Evolutionary conservation across 1,284 basidiomycete species (phyloP), one percentile per base, ranked within the genome.

Genomic region (Ustilago sp.): DNA sequence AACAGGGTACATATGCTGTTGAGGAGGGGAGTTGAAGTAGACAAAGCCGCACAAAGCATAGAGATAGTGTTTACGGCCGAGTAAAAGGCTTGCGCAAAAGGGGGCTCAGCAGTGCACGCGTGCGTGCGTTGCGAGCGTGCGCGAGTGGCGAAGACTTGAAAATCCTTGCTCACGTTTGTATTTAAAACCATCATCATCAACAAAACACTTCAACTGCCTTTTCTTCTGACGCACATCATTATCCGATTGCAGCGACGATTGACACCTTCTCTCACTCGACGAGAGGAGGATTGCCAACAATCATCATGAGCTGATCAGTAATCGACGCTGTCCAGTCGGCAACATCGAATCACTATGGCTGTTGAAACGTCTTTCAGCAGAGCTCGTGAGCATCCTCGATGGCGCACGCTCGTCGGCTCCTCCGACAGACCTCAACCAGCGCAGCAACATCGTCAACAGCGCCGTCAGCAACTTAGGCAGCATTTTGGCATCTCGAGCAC

Each of bases 381-480:
- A 19, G 70, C 61, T 32, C 61, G 70, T 36, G 61, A 73, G n/a
- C 70, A 73, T 61, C 61, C 65, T 43, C 70, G 70, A 28, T 73
- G 70, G 70, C 47, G 19, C 11, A 61, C 57, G 19, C 70, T 73
- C 54, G 61, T 73, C 45, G 53, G 63, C 8, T 8, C 13, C 0
- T 17, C 57, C 19, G 35, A 35, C 28, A 28, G 23, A 55, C 1
- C 43, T 38, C 23, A 15, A 47, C 39, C 12, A 32, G 23, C 52
- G 35, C 56, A 73, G 55, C 56, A 59, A 36, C 3, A 28, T 13
- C 48, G 48, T 7, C 55, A 48, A 5, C 68, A 71, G 31, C 64
- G 57, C 4, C 51, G 31, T n/a, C 11, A 45, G 28, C 60, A 64
- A 31, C 58, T 68, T 9, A 64, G 23, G 36, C 56, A 60, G 23